A percentile compares a stretch with the other conserved stretches of the same genome.
These are phyloP conservation scores for Hippophae gyantsensis DNA, from an alignment of 306 rosid species.

Conservation along the genomic window DNA sequence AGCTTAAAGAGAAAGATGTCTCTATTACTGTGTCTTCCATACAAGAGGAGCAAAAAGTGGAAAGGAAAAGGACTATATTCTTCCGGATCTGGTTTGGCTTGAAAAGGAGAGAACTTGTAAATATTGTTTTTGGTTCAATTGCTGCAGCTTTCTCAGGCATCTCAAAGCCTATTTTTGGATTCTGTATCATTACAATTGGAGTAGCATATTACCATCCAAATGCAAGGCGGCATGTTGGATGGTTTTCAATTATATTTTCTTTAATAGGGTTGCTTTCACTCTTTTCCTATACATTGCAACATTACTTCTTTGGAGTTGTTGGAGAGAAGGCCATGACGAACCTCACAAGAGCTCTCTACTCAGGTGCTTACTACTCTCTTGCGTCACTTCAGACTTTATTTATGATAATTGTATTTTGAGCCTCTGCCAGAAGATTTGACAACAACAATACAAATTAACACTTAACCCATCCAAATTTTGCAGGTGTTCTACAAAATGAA, in stretches of 20 bases:
- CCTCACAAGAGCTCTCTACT: constrained; percentile 53
- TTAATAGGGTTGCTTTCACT: constrained; percentile 58
- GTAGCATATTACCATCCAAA: constrained; percentile 45
- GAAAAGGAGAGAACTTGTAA: constrained; percentile 39
- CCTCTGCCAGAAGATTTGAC: not conserved
- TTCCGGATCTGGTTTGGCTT: constrained; percentile 78
- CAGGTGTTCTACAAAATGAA: constrained; percentile 66
- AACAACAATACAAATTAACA: not conserved
- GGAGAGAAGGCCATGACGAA: constrained; percentile 85
- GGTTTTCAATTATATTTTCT: constrained; percentile 46
- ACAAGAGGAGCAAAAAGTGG: constrained; percentile 24
- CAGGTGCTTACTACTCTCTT: constrained; percentile 35
- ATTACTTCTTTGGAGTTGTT: constrained; percentile 69
- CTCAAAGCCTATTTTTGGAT: constrained; percentile 80
- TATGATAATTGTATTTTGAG: too few relatives aligned
- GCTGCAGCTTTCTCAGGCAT: constrained; percentile 62
- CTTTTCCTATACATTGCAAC: constrained; percentile 70
- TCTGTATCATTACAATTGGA: constrained; percentile 68
- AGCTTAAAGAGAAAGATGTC: constrained; percentile 9
- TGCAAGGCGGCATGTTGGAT: constrained; percentile 49
- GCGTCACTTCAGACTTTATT: not conserved
- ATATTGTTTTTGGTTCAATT: constrained; percentile 41
- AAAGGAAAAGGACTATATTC: constrained; percentile 32
- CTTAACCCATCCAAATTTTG: constrained; percentile 16
- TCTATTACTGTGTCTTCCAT: constrained; percentile 11